Evolutionary conservation across 345 rosid genomes (phyloP).

Genomic region (Ceriops zippeliana): DNA sequence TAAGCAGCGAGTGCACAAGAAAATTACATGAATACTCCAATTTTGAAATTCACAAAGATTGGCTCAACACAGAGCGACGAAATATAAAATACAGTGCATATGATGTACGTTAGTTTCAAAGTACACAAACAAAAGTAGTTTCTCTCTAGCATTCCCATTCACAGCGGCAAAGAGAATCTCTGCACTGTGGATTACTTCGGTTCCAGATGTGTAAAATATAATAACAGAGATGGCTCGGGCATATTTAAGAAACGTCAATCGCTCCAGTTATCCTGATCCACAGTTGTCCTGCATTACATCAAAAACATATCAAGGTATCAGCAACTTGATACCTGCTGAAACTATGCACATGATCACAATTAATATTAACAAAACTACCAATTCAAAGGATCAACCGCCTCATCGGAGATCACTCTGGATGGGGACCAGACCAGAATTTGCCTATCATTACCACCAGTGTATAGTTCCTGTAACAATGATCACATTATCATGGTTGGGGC

Average conservation of each 20-base stretch:
- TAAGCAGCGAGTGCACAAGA: no score
- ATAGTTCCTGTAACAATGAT: conserved; percentile 54
- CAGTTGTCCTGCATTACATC: conserved; percentile 42
- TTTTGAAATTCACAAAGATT: no score
- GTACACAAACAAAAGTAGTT: no score
- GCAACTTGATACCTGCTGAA: not conserved
- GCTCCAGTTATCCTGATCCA: conserved; percentile 74
- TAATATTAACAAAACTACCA: not conserved
- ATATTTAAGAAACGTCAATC: conserved; percentile 32
- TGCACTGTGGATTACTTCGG: not conserved
- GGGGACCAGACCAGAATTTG: conserved; percentile 95
- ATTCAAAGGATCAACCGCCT: conserved; percentile 26
- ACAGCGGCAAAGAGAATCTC: no score
- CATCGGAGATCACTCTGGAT: conserved; percentile 35
- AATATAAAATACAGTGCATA: not conserved
- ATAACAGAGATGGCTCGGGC: not conserved
- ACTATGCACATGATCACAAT: not conserved
- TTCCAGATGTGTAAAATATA: not conserved
- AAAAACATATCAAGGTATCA: not conserved
- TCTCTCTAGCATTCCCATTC: no score
- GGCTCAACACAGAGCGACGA: no score
- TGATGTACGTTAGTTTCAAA: not conserved
- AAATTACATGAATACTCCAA: no score
- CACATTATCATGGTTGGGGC: conserved; percentile 16
- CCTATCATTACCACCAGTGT: conserved; percentile 75